A percentile compares a stretch with the other conserved stretches of the same genome.
Conservation (phyloP, 768 basidiomycete genomes). For the Amanita brunnescens region DNA sequence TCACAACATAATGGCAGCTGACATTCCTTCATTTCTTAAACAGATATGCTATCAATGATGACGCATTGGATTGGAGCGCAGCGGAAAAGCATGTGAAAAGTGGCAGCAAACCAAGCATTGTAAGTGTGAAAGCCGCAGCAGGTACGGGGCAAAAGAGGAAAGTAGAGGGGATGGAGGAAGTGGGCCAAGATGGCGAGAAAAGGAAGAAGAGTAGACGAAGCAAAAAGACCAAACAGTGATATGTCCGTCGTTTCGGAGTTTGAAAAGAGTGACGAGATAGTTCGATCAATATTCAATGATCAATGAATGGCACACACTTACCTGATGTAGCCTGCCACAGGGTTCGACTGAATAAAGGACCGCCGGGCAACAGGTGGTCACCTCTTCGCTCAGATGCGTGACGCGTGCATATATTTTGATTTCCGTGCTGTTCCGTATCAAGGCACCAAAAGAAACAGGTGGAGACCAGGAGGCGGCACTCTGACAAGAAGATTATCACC, state of each 20-base stretch:
- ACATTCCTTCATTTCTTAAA: conserved; percentile 5
- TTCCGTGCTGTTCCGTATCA: too few relatives aligned
- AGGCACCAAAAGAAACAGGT: too few relatives aligned
- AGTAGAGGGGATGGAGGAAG: conserved; percentile 26
- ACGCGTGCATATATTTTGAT: too few relatives aligned
- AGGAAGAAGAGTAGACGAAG: conserved; percentile 39
- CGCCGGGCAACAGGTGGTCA: too few relatives aligned
- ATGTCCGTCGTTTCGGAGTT: background rate
- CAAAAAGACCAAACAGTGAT: conserved; percentile 39
- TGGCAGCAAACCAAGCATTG: conserved; percentile 51
- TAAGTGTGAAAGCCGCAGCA: conserved; percentile 58
- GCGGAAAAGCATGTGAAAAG: conserved; percentile 68
- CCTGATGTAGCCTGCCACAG: too few relatives aligned
- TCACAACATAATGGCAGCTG: background rate
- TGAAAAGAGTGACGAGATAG: too few relatives aligned
- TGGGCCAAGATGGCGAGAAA: conserved; percentile 31
- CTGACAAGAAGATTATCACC: too few relatives aligned
- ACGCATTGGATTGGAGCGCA: conserved; percentile 59
- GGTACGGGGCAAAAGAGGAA: conserved; percentile 52
- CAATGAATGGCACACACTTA: too few relatives aligned
- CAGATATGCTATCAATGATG: conserved; percentile 72
- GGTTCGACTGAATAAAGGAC: too few relatives aligned
- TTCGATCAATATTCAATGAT: too few relatives aligned
- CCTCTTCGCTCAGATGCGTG: too few relatives aligned
- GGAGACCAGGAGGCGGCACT: too few relatives aligned